phyloP scores from a whole-genome alignment of 192 early-diverging fungal species.

The Coemansia sp. region DNA sequence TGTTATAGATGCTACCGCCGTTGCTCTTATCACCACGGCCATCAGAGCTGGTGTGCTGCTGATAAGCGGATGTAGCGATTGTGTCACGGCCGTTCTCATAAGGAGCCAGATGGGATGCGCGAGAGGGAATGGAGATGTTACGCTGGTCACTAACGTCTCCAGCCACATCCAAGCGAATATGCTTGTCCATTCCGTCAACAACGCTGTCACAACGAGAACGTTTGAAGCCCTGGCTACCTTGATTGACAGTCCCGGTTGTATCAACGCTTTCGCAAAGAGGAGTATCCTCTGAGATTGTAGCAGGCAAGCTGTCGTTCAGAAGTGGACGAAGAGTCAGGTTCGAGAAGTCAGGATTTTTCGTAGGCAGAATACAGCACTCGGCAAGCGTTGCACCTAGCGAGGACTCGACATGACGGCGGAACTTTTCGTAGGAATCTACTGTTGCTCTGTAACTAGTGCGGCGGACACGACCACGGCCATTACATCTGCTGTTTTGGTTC shows the following conservation, averaged over 20 bases:
- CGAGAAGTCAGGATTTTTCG: conserved; percentile 47
- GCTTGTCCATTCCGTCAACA: conserved; percentile 36
- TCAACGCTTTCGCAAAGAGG: conserved; percentile 13
- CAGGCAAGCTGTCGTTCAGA: conserved; percentile 16
- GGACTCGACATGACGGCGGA: conserved; percentile 43
- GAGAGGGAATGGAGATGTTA: conserved; percentile 1
- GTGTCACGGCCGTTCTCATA: not conserved
- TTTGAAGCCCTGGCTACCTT: conserved; percentile 3
- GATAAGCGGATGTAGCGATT: not conserved
- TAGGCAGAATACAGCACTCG: conserved; percentile 41
- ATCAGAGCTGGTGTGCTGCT: not conserved
- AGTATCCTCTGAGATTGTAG: conserved; percentile 12
- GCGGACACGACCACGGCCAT: conserved; percentile 51
- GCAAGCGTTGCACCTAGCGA: conserved; percentile 33
- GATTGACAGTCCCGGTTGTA: not conserved
- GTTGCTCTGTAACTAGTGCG: conserved; percentile 49
- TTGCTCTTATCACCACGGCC: too few relatives aligned
- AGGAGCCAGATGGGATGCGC: conserved; percentile 2
- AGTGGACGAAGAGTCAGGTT: conserved; percentile 51
- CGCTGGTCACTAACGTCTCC: not conserved
- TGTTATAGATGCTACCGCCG: not conserved
- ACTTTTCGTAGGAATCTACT: conserved; percentile 41
- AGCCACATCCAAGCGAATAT: not conserved
- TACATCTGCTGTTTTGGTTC: conserved; percentile 46
- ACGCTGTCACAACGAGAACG: conserved; percentile 47